A percentile compares a stretch with the other conserved stretches of the same genome.
phyloP scores from a whole-genome alignment of 345 rosid genomes.

The Fremontodendron californicum region DNA sequence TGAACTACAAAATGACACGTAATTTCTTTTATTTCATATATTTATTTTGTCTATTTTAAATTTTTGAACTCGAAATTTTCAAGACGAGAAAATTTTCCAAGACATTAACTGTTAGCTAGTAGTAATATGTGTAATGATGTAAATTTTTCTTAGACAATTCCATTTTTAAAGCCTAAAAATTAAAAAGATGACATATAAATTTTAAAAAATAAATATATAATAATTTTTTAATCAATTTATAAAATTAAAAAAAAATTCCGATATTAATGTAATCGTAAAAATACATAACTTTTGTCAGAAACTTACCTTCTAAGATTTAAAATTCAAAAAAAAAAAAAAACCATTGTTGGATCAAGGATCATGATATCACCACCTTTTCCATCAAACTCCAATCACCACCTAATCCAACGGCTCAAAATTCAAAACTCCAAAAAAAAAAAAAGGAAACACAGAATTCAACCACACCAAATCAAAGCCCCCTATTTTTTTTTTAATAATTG shows the following conservation, averaged over 20 bases:
- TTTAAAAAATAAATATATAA: too few relatives aligned
- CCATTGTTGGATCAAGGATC: conserved; percentile 17
- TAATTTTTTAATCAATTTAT: too few relatives aligned
- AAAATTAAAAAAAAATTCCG: too few relatives aligned
- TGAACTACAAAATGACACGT: too few relatives aligned
- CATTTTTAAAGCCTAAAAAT: neutral
- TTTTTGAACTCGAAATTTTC: too few relatives aligned
- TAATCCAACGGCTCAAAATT: neutral
- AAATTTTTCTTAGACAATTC: neutral
- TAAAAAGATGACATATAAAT: too few relatives aligned
- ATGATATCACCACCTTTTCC: conserved; percentile 6
- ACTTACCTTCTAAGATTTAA: neutral
- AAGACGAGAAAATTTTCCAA: too few relatives aligned
- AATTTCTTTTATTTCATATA: too few relatives aligned
- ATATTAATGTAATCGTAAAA: too few relatives aligned
- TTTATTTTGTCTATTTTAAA: too few relatives aligned
- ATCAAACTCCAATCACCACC: neutral
- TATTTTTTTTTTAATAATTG: conserved; percentile 5
- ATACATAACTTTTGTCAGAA: neutral
- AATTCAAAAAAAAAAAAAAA: neutral
- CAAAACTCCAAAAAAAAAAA: neutral
- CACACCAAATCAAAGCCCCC: neutral
- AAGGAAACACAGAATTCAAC: neutral
- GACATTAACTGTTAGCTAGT: too few relatives aligned
- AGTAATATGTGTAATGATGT: too few relatives aligned